Evolutionary conservation across 2,329 filamentous ascomycete species (phyloP), one percentile per base, ranked within the genome.

Genomic region (Rutstroemia sp.): DNA sequence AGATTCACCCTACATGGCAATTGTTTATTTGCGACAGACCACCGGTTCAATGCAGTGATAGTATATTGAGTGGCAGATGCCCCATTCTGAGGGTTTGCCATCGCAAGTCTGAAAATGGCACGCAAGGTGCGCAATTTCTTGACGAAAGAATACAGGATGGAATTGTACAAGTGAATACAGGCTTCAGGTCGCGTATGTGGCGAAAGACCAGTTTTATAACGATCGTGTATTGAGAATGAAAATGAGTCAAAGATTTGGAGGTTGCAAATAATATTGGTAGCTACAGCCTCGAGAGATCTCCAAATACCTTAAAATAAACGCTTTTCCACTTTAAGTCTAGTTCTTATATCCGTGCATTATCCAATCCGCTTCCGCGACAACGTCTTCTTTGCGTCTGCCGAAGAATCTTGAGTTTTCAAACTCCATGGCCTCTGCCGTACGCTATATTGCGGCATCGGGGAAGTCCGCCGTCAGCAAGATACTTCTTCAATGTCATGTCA

Each of bases 1-100:
- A 9, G 25, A 5, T 16, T 14, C 44, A 66, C 34, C 60, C 58
- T 70, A 87, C 83, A 73, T 65, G 90, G 89, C 37, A 94, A 76
- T 59, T 86, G 80, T 68, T 83, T 86, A 67, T 84, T 83, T 59
- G 86, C 75, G 64, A 91, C 83, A 42, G 89, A 95, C 92, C 92
- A 96, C 63, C 92, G 79, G 71, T 86, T 86, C 60, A 96, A 75
- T 44, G 86, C 82, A 16, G 89, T 95, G 58, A 88, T 72, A 1
- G 89, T 95, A 64, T 65, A 60, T 42, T 60, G 60, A 10, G 57
- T 58, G 19, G 53, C 38, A n/a, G 61, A 51, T 19, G 44, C 49
- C 27, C 51, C 58, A 58, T 64, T 58, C 21, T 54, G 55, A 45
- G 49, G 58, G 49, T 52, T 51, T 62, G 53, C 60, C 57, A 60